Evolutionary conservation across 2,329 filamentous ascomycete genomes (phyloP).

Genomic region (Malbranchea zuffiana): DNA sequence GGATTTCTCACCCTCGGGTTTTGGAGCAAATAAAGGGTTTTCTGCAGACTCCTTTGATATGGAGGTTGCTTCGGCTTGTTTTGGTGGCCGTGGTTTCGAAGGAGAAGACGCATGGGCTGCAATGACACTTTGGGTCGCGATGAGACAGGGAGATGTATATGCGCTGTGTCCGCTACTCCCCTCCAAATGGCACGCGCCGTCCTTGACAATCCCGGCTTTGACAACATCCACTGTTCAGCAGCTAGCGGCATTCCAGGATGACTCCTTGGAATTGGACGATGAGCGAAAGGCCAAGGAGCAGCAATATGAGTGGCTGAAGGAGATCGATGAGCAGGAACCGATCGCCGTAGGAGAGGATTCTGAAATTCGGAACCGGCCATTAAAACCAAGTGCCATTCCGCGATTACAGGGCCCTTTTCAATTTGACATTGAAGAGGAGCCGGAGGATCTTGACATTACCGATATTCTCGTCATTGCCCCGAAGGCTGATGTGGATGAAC

Average conservation of each 20-base stretch:
- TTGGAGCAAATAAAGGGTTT: constrained; percentile 66
- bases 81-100: constrained; percentile 57
- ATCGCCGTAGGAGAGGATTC: constrained; percentile 25
- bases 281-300: constrained; percentile 40
- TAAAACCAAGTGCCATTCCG: constrained; percentile 45
- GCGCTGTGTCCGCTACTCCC: constrained; percentile 84
- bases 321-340: constrained; percentile 46
- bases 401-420: constrained; percentile 53
- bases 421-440: constrained; percentile 39
- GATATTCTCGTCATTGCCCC: constrained; percentile 49
- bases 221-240: constrained; percentile 74
- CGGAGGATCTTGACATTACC: constrained; percentile 47
- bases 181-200: constrained; percentile 68
- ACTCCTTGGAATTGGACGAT: constrained; percentile 33
- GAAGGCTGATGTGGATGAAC: constrained; percentile 42
- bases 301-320: constrained; percentile 49
- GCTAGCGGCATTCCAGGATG: constrained; percentile 37
- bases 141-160: constrained; percentile 86
- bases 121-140: constrained; percentile 96
- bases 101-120: constrained; percentile 67
- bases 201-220: constrained; percentile 67
- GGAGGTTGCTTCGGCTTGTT: constrained; percentile 82
- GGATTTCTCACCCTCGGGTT: constrained; percentile 67
- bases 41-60: constrained; percentile 86
- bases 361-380: constrained; percentile 48